Evolutionary conservation across 495 filamentous ascomycete species (phyloP), one percentile per base, ranked within the genome.

Genomic region (Penicillium samsonianum): DNA sequence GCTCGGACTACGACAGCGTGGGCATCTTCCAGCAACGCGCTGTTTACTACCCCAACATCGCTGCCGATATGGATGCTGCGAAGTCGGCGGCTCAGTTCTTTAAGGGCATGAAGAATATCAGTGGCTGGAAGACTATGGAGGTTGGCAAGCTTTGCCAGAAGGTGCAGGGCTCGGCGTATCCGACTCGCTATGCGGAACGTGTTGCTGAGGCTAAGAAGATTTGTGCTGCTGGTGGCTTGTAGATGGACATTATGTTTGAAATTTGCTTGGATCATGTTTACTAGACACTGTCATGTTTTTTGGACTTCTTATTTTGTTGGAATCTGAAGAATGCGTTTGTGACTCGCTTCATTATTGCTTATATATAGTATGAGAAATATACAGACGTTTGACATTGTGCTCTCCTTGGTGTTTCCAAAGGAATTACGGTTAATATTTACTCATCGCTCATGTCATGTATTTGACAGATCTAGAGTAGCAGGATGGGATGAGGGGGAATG

Each of bases 1-100:
- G 57, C 22, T 56, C 57, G 14, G 61, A 63, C 20, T 45, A 60
- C 31, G 61, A 63, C 35, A 63, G 61, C 23, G 61, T 63, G 0
- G 61, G 61, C 16, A 63, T 63, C 53, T 63, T 63, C 61, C 61
- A 63, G 53, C 61, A 63, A 30, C 61, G 61, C 22, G 61, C 57
- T 14, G 49, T 42, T 11, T 60, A 43, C 61, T 63, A 63, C 31
- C 52, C 52, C 11, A 16, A 60, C 9, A 60, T 63, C 10, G 61
- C 61, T 16, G 61, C 61, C n/a, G 52, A 63, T 41, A 63, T 63
- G 61, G 53, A 63, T 28, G 52, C 61, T 10, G 61, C 40, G 0
- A 52, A 53, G 41, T 63, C 61, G 30, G 61, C 61, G 5, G 61
- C 51, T 1, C 61, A 63, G 42, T 60, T 63, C 53, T 63, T 56